Evolutionary conservation across 2,329 filamentous ascomycete genomes (phyloP), one percentile per base, ranked within the genome.

Genomic region (Epichloe uncinata): DNA sequence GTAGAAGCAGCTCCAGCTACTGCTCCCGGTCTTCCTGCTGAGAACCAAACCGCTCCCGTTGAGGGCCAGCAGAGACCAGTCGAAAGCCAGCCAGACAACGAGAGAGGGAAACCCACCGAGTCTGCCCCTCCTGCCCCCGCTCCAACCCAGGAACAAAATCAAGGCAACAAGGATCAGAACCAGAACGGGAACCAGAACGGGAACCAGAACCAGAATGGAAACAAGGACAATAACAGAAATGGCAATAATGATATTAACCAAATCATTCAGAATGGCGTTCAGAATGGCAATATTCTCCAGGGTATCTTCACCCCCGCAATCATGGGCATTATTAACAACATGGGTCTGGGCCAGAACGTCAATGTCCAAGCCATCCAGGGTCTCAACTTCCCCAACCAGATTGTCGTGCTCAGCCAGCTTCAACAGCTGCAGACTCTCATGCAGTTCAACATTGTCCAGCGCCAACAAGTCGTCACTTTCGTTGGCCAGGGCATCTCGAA

Each of bases 261-360:
- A n/a, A n/a, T n/a, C n/a, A n/a, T n/a, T n/a, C n/a, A n/a, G n/a
- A n/a, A n/a, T n/a, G n/a, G n/a, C n/a, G n/a, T n/a, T n/a, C n/a
- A n/a, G n/a, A n/a, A n/a, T n/a, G n/a, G n/a, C n/a, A n/a, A n/a
- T n/a, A n/a, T n/a, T n/a, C n/a, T n/a, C n/a, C n/a, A n/a, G n/a
- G 47, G 38, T 4, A 18, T 47, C 18, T 52, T 63, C 20, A 46
- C 53, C 36, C 54, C 54, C 47, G 51, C 49, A 50, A 58, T 61
- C 42, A 35, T 52, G 37, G 53, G 54, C 38, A 56, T 64, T 20
- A 56, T 65, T 48, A 55, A 54, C 50, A 52, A 55, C 52, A 58
- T 66, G 51, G 60, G 61, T 43, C 52, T 66, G 37, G 54, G 57
- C 33, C 49, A 54, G 18, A 50, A 60, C 48, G 48, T 64, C 50